Percentiles rank a stretch among this genome's conserved stretches.
Conservation (phyloP, 2,329 filamentous ascomycete species). For the Fusarium gaditjirri region DNA sequence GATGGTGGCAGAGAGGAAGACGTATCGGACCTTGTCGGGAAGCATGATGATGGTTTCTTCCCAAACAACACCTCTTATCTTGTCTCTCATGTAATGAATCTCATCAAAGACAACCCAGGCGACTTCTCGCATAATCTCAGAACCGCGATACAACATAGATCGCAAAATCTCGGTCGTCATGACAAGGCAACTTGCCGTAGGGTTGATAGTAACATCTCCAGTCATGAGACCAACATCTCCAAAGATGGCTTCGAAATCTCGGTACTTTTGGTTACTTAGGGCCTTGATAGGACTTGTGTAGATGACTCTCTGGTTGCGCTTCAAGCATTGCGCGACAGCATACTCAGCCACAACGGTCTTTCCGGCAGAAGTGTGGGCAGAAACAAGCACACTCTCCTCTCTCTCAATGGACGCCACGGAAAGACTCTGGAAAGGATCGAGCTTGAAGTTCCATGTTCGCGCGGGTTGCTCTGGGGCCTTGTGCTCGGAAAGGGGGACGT, state of each 20-base stretch:
- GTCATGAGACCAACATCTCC: slow-evolving; percentile 98
- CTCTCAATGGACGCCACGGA: slow-evolving; percentile 95
- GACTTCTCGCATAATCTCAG: slow-evolving; percentile 99
- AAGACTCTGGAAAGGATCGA: slow-evolving; percentile 97
- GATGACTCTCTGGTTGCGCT: slow-evolving; percentile 97
- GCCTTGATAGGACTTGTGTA: slow-evolving; percentile 99
- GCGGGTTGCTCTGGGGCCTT: slow-evolving; percentile 89
- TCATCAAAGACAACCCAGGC: slow-evolving; percentile 99
- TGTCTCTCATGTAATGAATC: slow-evolving; percentile 98
- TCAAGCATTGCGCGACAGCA: slow-evolving; percentile 95
- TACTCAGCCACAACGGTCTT: slow-evolving; percentile 99
- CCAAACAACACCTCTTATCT: slow-evolving; percentile 95
- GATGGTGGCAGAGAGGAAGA: slow-evolving; percentile 97
- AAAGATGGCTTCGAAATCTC: slow-evolving; percentile 95
- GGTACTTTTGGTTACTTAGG: slow-evolving; percentile 97
- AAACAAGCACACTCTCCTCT: slow-evolving; percentile 95
- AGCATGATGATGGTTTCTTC: slow-evolving; percentile 98
- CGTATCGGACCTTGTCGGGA: slow-evolving; percentile 98
- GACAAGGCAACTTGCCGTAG: slow-evolving; percentile 95
- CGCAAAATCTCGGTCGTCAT: slow-evolving; percentile 99
- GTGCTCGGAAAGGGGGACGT: slow-evolving; percentile 94
- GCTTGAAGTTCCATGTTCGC: slow-evolving; percentile 84
- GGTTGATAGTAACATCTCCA: slow-evolving; percentile 98
- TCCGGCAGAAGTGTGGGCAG: slow-evolving; percentile 95
- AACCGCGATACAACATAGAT: slow-evolving; percentile 97